These are phyloP conservation scores for Saccharomyces eubayanus DNA, from an alignment of 805 yeast genomes.

Conservation along the genomic window DNA sequence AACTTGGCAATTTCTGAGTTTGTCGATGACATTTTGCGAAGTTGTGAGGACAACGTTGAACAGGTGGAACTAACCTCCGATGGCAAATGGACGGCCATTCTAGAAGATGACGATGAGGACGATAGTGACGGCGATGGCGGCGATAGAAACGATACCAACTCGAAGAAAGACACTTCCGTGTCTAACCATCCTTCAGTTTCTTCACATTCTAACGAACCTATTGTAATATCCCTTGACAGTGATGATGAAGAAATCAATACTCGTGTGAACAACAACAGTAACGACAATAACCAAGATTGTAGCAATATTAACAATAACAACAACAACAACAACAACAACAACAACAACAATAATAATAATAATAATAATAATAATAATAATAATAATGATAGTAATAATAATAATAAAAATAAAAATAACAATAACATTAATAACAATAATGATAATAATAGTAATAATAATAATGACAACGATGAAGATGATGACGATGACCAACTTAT, in stretches of 20 bases:
- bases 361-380: not conserved
- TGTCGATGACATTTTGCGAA: constrained; percentile 49
- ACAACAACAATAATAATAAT: not conserved
- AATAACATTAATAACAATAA: not conserved
- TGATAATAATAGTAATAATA: not conserved
- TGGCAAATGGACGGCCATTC: constrained; percentile 59
- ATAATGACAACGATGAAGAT: not conserved
- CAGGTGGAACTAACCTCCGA: constrained; percentile 58
- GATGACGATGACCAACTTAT: constrained; percentile 2
- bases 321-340: not conserved
- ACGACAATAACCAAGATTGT: not conserved
- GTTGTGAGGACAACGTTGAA: constrained; percentile 49
- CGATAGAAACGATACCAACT: not conserved
- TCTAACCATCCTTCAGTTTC: not conserved
- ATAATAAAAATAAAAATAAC: not conserved
- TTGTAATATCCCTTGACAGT: constrained; percentile 44
- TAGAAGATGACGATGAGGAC: constrained; percentile 19
- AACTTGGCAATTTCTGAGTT: constrained; percentile 71
- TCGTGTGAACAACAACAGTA: constrained; percentile 4
- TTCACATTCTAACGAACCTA: constrained; percentile 25
- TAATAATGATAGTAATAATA: not conserved
- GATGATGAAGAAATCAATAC: constrained; percentile 32
- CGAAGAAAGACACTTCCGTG: not conserved
- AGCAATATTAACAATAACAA: not conserved
- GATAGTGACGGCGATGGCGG: constrained; percentile 4